phyloP scores from a whole-genome alignment of 2,329 filamentous ascomycete species.

The Penicillium sp. region DNA sequence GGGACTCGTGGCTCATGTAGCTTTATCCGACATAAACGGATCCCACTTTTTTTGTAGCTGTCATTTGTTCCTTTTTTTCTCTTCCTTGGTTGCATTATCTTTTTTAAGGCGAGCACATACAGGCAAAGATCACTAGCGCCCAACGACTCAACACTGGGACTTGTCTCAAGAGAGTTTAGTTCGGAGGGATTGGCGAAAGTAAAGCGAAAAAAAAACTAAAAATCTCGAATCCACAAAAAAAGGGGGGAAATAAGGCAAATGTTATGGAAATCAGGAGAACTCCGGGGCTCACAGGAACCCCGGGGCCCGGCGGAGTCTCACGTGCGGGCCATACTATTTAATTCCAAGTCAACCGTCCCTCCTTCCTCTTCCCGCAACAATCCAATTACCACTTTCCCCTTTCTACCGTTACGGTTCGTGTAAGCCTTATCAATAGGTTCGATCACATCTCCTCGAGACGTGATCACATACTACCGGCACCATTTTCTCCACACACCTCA shows the following conservation, averaged over 20 bases:
- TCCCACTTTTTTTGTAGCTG: neutral
- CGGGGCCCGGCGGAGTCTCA: slow-evolving; percentile 11
- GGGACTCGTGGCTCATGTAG: neutral
- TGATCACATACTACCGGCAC: slow-evolving; percentile 72
- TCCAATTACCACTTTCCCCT: slow-evolving; percentile 18
- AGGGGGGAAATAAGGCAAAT: neutral
- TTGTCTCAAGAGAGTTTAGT: neutral
- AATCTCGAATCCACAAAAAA: neutral
- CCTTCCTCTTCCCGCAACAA: slow-evolving; percentile 2
- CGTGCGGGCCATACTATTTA: slow-evolving; percentile 4
- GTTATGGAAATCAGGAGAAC: neutral
- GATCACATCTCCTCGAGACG: slow-evolving; percentile 59
- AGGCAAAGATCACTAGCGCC: slow-evolving; percentile 6
- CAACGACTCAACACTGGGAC: neutral
- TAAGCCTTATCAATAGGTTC: slow-evolving; percentile 31
- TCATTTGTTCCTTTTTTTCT: neutral
- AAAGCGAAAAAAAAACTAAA: neutral
- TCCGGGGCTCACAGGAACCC: slow-evolving; percentile 1
- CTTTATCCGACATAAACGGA: neutral
- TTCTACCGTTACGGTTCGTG: slow-evolving; percentile 22
- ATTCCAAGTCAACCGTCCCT: slow-evolving; percentile 1
- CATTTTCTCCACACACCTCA: slow-evolving; percentile 98
- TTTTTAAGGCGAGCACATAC: neutral
- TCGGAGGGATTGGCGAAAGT: neutral
- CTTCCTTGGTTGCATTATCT: neutral